Conservation (phyloP, 129 eudicot genomes). For the Daucus carota region DNA sequence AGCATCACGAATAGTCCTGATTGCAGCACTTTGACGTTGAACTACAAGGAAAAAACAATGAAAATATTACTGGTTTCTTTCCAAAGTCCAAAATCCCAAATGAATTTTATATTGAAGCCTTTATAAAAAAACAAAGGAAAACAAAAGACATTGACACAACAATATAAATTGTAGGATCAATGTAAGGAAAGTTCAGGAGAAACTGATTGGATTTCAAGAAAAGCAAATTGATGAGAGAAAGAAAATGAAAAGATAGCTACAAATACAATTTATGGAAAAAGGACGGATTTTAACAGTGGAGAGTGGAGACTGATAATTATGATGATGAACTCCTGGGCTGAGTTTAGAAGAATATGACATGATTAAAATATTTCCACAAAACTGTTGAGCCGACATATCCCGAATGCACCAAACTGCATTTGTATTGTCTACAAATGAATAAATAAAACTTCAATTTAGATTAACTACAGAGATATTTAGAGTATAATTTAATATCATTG, state of each 20-base stretch:
- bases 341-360: background rate
- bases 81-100: background rate
- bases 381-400: background rate
- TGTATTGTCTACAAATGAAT: background rate
- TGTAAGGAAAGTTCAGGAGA: background rate
- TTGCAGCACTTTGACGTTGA: conserved; percentile 59
- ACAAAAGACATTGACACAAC: background rate
- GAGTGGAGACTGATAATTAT: background rate
- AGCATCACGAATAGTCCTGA: conserved; percentile 60
- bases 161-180: background rate
- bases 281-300: background rate
- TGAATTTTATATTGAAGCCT: background rate
- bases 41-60: conserved; percentile 25
- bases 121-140: background rate
- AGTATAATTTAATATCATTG: too few relatives aligned
- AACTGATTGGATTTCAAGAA: background rate
- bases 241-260: background rate
- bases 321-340: background rate
- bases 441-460: background rate
- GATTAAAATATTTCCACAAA: background rate
- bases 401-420: background rate
- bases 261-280: background rate
- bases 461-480: background rate
- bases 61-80: background rate
- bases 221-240: background rate